Conservation (phyloP, 129 eudicot genomes). For the Flaveria bidentis region DNA sequence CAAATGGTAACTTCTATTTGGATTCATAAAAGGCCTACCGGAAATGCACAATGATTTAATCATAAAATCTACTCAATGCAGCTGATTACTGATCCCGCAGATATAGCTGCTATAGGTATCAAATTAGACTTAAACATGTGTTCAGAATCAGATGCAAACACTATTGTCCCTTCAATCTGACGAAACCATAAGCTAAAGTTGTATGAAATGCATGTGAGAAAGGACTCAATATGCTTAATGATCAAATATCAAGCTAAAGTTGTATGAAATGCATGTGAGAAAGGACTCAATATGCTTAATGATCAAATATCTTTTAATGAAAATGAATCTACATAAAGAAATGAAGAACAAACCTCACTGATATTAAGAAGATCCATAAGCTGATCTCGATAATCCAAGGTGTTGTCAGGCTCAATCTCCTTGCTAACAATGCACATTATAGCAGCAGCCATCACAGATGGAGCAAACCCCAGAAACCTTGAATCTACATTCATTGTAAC, state of each 20-base stretch:
- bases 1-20: not conserved
- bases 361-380: slow-evolving; percentile 50
- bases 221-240: slow-evolving; percentile 6
- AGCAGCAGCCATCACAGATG: slow-evolving; percentile 84
- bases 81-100: not conserved
- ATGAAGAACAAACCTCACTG: slow-evolving; percentile 60
- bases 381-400: slow-evolving; percentile 50
- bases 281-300: slow-evolving; percentile 7
- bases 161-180: slow-evolving; percentile 3
- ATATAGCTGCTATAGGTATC: not conserved
- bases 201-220: slow-evolving; percentile 19
- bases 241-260: slow-evolving; percentile 3
- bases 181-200: slow-evolving; percentile 1
- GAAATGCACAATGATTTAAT: not conserved
- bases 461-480: slow-evolving; percentile 54
- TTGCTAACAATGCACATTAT: slow-evolving; percentile 60
- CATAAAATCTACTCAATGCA: not conserved
- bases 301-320: not conserved
- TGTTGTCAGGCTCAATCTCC: slow-evolving; percentile 59
- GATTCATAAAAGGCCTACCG: slow-evolving; percentile 14
- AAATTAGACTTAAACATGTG: not conserved
- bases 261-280: slow-evolving; percentile 19
- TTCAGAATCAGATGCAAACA: not conserved
- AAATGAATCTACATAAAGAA: not conserved
- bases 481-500: slow-evolving; percentile 51